Evolutionary conservation across 2,329 filamentous ascomycete species (phyloP).

Genomic region (Monosporascus sp.): DNA sequence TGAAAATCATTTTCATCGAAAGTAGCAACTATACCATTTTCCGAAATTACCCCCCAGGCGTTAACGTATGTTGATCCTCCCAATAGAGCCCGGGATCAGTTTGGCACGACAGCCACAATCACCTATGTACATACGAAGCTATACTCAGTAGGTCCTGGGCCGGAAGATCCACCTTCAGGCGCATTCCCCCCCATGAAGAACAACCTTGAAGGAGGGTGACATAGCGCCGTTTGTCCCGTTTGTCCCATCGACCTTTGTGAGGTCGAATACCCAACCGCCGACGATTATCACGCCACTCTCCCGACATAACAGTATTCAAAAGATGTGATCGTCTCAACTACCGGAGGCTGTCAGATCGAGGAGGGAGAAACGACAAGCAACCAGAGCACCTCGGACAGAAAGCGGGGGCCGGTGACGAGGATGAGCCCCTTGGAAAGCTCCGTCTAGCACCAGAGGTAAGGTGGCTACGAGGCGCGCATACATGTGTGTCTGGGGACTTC

Average conservation of each 20-base stretch:
- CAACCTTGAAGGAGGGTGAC: not conserved
- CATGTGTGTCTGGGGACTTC: too few species aligned
- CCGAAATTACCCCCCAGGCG: too few species aligned
- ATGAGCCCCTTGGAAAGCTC: too few species aligned
- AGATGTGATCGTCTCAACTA: not conserved
- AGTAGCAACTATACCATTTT: too few species aligned
- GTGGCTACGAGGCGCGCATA: too few species aligned
- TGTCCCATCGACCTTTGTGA: not conserved
- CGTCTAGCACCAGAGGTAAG: too few species aligned
- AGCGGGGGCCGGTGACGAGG: not conserved
- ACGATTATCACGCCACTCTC: not conserved
- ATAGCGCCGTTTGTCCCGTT: not conserved
- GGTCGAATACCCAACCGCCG: not conserved
- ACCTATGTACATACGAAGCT: not conserved
- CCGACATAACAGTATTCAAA: not conserved
- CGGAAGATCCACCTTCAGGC: not conserved
- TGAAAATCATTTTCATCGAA: too few species aligned
- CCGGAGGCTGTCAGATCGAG: not conserved
- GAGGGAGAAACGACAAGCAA: not conserved
- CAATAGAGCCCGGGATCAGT: too few species aligned
- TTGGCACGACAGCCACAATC: not conserved
- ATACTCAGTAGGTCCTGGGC: not conserved
- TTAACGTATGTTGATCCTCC: too few species aligned
- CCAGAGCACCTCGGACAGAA: too few species aligned
- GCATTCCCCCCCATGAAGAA: not conserved